Base-by-base conservation (phyloP, 768 basidiomycete genomes). In the Leucosporidium creatinivorum region DNA sequence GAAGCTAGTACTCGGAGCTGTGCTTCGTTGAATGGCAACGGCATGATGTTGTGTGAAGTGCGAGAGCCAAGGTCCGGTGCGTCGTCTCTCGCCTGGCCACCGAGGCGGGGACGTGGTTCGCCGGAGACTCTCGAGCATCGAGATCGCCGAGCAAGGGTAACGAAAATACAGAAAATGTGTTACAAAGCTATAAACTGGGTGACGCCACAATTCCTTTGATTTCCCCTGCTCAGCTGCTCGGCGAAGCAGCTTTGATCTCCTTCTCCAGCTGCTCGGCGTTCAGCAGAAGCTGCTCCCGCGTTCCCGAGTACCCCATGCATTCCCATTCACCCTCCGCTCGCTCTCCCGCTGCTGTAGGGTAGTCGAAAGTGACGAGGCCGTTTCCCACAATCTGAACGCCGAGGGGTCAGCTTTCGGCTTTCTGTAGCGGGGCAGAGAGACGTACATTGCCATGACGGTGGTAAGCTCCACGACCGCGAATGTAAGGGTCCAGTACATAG, bases 401-500 rank as follows among this genome's bases (percentile, higher is more conserved):
- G 7, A 44, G 13, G n/a, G 23, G 31, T 57, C 56, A 57, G 56
- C 31, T 10, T 30, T 21, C 15, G 4, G 15, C 15, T 17, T 44
- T 18, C 33, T 26, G 28, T 5, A 15, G 28, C 48, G 17, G 23
- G 4, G 21, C 12, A 13, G 48, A 23, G 28, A n/a, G 6, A 62
- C 66, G 58, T 28, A 74, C 68, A 25, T 68, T 72, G 1, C 73
- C 73, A 31, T 69, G 59, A 3, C 73, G 65, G 30, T 69, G 68
- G 60, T 68, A 72, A 5, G 69, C 67, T 3, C 66, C 67, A 7
- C 64, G 28, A 3, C 71, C 71, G 2, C 73, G 59, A 8, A 69
- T 65, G 65, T 55, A 72, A 7, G 69, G 71, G 49, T 74, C 73
- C 19, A 74, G 65, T 39, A 59, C 59, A 44, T 67, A 65, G 61